Base-by-base conservation (phyloP, 257 asterid genomes). In the Cordia subcordata region DNA sequence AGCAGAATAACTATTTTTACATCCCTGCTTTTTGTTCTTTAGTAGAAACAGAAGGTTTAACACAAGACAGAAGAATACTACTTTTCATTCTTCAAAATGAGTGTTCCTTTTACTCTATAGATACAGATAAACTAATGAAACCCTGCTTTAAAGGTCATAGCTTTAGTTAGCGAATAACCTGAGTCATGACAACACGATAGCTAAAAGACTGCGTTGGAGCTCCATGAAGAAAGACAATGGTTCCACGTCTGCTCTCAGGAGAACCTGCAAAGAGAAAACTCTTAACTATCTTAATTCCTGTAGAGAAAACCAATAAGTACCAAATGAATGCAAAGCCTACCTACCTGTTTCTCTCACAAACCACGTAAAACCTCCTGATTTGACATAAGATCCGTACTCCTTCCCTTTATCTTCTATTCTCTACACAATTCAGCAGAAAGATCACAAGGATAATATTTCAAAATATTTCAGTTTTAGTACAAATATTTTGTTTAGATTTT, bases 141-240 rank as follows among this genome's bases (percentile, higher is more conserved):
- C 45, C 3, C 16, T 44, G 22, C 57, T 42, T 20, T 52, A 40
- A 19, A 47, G 5, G 22, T 44, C 32, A 59, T 55, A 55, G 62
- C 32, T 66, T 46, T 40, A 68, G 61, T 53, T 55, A 73, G 58
- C 21, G 45, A 66, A 33, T 58, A 66, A 91, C 98, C 98, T 88
- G 91, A 70, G 99, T 79, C 94, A 92, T 88, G 61, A 92, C 96
- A 67, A 81, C 90, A 49, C 99, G 86, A 70, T 92, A 92, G 77
- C 99, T 88, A 76, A 74, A 92, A 22, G 96, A 92, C 66, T 92
- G 99, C 21, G 99, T 79, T 66, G 99, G 99, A 73, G 99, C 96
- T 45, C 99, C 99, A 66, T 92, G 96, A 77, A 92, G 95, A 77
- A 81, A 92, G 38, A 92, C 75, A 67, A 92, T 66, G 23, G 96